Percentiles rank a stretch among this genome's conserved stretches.
These are phyloP conservation scores for Sporothrix inflata DNA, from an alignment of 2,329 filamentous ascomycete species.

Conservation along the genomic window DNA sequence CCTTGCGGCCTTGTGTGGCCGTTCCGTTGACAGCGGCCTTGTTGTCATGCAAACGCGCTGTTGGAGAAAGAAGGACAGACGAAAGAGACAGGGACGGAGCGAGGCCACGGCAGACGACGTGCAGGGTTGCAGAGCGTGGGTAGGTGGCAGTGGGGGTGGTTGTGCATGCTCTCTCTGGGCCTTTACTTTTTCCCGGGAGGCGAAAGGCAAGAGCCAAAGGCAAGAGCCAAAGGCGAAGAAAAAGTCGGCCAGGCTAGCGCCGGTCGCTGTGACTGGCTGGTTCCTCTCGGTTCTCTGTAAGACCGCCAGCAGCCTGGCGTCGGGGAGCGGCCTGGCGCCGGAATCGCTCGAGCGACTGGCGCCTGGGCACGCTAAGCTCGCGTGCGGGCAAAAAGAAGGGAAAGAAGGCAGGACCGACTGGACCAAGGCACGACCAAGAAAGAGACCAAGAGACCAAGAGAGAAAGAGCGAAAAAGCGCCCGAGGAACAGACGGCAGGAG, in stretches of 20 bases:
- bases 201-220: not conserved
- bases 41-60: conserved; percentile 27
- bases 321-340: conserved; percentile 21
- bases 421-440: not conserved
- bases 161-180: not conserved
- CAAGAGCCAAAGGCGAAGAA: not conserved
- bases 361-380: conserved; percentile 21
- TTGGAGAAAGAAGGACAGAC: not conserved
- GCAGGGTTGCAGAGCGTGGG: not conserved
- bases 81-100: not conserved
- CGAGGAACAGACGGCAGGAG: conserved; percentile 6
- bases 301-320: conserved; percentile 3
- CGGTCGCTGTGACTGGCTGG: conserved; percentile 3
- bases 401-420: not conserved
- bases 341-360: conserved; percentile 14
- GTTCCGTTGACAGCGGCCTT: conserved; percentile 26
- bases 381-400: not conserved
- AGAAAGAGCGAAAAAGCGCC: conserved; percentile 22
- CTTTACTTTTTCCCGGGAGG: conserved; percentile 6
- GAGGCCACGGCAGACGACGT: conserved; percentile 11
- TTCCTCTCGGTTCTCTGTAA: not conserved
- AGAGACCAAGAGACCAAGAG: not conserved
- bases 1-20: conserved; percentile 17
- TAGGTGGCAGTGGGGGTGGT: conserved; percentile 17
- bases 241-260: conserved; percentile 7